Percentiles rank a stretch among this genome's conserved stretches.
phyloP scores from a whole-genome alignment of 2,329 filamentous ascomycete genomes.

The Aspergillus hiratsukae region DNA sequence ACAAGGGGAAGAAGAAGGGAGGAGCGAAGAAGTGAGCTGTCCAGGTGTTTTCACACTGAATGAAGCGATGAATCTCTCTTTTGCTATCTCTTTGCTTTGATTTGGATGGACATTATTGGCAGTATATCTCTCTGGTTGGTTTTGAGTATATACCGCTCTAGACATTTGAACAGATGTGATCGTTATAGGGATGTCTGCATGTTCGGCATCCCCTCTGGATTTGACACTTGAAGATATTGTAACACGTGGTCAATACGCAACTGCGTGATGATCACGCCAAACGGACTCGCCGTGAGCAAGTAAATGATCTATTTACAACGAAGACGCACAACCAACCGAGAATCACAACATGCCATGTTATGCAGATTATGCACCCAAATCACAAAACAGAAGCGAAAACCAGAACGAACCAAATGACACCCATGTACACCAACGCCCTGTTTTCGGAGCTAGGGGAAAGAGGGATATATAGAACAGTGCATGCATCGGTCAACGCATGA shows the following conservation, averaged over 20 bases:
- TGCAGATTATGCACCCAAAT: conserved; percentile 2
- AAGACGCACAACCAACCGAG: neutral
- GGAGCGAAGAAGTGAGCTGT: conserved; percentile 9
- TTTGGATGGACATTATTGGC: neutral
- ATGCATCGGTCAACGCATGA: conserved; percentile 1
- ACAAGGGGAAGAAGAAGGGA: conserved; percentile 32
- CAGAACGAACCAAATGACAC: conserved; percentile 3
- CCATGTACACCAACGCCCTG: conserved; percentile 25
- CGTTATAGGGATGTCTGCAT: neutral
- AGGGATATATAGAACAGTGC: conserved; percentile 2
- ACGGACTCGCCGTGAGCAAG: neutral
- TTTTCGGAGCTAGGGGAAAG: conserved; percentile 4
- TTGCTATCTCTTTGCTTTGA: neutral
- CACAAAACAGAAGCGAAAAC: neutral
- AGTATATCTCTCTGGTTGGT: neutral
- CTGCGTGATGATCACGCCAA: neutral
- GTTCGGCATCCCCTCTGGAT: neutral
- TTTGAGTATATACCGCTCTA: neutral
- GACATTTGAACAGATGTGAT: neutral
- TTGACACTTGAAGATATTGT: neutral
- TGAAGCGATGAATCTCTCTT: neutral
- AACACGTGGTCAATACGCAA: neutral
- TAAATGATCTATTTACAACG: neutral
- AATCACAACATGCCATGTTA: neutral
- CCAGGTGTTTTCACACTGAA: neutral